Evolutionary conservation across 129 eudicot species (phyloP), one percentile per base, ranked within the genome.

Genomic region (Smallanthus sonchifolius): DNA sequence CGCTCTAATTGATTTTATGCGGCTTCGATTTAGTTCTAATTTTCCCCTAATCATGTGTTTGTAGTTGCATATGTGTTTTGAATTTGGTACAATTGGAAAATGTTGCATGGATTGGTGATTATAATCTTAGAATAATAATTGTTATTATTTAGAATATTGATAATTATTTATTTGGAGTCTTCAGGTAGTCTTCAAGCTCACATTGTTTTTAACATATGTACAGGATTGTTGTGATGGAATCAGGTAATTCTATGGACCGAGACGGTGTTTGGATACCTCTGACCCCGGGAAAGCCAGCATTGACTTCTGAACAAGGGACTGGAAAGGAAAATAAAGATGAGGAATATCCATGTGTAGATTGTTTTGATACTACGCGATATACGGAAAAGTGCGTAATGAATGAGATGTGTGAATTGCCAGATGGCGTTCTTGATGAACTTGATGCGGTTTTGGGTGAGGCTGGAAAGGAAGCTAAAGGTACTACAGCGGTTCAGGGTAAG

Each of bases 261-360:
- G 79, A 68, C 28, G 57, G 74, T 68, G 47, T 19, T 17, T 75
- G 79, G 80, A 79, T 51, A 14, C 89, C 86, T 5, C 10, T 52
- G 37, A 85, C 87, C 24, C 89, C 87, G 0, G 75, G 43, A 82
- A 82, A 82, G 38, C 65, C 67, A 14, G n/a, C 56, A 40, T 80
- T 51, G 44, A 39, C 17, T 75, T 60, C 51, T 67, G 70, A 56
- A 37, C 65, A 62, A 48, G 76, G 67, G 76, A 48, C 51, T 2
- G 42, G 45, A 63, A 69, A 60, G 59, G 67, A 48, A 75, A 74
- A 42, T 67, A 6, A 2, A 34, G 66, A 74, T 55, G 69, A 24
- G 36, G 51, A 24, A 20, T 73, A 64, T 65, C 45, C 30, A 42
- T 66, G 63, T 80, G 38, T 6, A 7, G 57, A 24, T 37, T 60